Percentiles rank a stretch among this genome's conserved stretches.
Conservation (phyloP, 768 basidiomycete species). For the Kwoniella europaea region DNA sequence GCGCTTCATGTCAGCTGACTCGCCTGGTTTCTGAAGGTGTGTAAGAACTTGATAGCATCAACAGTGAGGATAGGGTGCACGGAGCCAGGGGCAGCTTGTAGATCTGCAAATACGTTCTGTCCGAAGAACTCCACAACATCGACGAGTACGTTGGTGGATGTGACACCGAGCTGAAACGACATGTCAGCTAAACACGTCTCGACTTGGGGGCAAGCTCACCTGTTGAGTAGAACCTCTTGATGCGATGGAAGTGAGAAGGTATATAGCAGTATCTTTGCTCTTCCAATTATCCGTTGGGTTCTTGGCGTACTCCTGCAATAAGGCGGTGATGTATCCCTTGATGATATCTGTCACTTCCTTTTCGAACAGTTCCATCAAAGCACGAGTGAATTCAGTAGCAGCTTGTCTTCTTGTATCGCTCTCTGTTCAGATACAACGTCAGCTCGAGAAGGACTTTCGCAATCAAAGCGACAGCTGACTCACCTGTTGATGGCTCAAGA, state of each 20-base stretch:
- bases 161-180: slow-evolving; percentile 77
- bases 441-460: background rate
- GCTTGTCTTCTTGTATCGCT: slow-evolving; percentile 86
- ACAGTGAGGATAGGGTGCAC: slow-evolving; percentile 92
- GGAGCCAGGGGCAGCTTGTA: slow-evolving; percentile 70
- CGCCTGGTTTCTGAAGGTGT: slow-evolving; percentile 96
- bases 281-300: slow-evolving; percentile 73
- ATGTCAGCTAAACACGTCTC: background rate
- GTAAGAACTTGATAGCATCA: slow-evolving; percentile 91
- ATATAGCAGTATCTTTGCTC: slow-evolving; percentile 90
- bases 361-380: slow-evolving; percentile 79
- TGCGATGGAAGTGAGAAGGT: slow-evolving; percentile 90
- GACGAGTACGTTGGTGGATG: slow-evolving; percentile 85
- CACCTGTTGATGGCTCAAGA: slow-evolving; percentile 68
- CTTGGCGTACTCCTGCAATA: slow-evolving; percentile 70
- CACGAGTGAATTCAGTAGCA: slow-evolving; percentile 92
- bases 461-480: slow-evolving; percentile 21
- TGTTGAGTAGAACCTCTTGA: slow-evolving; percentile 83
- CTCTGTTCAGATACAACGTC: slow-evolving; percentile 61
- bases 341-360: slow-evolving; percentile 85
- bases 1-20: slow-evolving; percentile 23
- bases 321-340: slow-evolving; percentile 77
- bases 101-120: slow-evolving; percentile 83
- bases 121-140: slow-evolving; percentile 96
- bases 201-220: slow-evolving; percentile 61